These are phyloP conservation scores for Boletus subcaerulescens DNA, from an alignment of 768 basidiomycete genomes.

Conservation along the genomic window DNA sequence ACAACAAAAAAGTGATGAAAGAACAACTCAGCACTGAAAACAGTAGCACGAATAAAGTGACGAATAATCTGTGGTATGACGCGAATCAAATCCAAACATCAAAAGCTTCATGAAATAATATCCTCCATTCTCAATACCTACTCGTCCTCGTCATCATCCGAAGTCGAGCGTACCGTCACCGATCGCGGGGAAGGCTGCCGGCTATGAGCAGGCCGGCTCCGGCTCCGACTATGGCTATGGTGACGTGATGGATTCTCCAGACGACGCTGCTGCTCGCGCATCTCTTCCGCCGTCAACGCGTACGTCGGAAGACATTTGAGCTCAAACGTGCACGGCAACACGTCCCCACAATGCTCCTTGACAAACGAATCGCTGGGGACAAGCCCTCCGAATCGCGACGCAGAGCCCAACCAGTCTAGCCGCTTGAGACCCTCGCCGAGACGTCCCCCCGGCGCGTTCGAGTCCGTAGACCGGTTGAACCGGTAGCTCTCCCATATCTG, in stretches of 20 bases:
- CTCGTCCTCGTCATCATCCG: slow-evolving; percentile 16
- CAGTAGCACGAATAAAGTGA: slow-evolving; percentile 22
- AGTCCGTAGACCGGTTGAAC: slow-evolving; percentile 62
- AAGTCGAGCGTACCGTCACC: slow-evolving; percentile 6
- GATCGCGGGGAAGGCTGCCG: slow-evolving; percentile 20
- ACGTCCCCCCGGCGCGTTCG: slow-evolving; percentile 65
- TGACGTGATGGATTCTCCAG: slow-evolving; percentile 18
- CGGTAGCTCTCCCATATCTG: slow-evolving; percentile 52
- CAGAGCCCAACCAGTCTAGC: slow-evolving; percentile 61
- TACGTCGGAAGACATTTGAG: slow-evolving; percentile 49
- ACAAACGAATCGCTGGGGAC: slow-evolving; percentile 42
- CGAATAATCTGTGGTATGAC: slow-evolving; percentile 22
- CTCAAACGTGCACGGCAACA: slow-evolving; percentile 58
- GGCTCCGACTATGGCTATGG: slow-evolving; percentile 19
- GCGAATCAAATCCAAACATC: neutral
- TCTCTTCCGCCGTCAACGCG: slow-evolving; percentile 48
- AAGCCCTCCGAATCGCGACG: slow-evolving; percentile 66
- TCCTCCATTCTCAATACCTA: neutral
- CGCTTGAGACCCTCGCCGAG: slow-evolving; percentile 62
- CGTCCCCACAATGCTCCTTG: slow-evolving; percentile 43
- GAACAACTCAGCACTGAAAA: neutral
- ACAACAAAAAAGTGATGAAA: neutral
- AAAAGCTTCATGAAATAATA: neutral
- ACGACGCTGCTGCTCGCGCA: slow-evolving; percentile 44
- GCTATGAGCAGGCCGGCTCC: slow-evolving; percentile 18